Evolutionary conservation across 2,329 filamentous ascomycete species (phyloP), one percentile per base, ranked within the genome.

Genomic region (Oidium heveae): DNA sequence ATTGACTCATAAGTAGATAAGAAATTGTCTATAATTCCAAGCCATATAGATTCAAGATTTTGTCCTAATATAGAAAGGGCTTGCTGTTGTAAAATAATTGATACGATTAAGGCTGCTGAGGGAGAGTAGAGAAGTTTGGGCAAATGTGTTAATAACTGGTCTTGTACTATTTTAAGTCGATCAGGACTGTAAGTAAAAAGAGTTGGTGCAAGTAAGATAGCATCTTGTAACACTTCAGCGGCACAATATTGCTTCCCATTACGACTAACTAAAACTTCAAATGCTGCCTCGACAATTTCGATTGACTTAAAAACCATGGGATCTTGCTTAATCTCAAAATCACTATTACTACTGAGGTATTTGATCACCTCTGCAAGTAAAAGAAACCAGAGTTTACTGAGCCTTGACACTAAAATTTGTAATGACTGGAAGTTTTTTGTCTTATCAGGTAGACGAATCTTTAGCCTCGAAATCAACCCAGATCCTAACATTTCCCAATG

Each of bases 391-490:
- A 84, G 79, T 49, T 72, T 70, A 0, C 80, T 80, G 61, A 83
- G 75, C 7, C 79, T 72, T 10, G 77, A 75, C 28, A 94, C 43
- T 15, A 71, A 70, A 53, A 77, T 73, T 64, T 94, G 86, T 0
- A 86, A 93, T 44, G 73, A 72, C 28, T 76, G 73, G 60, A 84
- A 84, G 18, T 86, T 83, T 58, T 82, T 82, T 0, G 86, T 87
- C 55, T 89, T 79, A 63, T 89, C 86, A 0, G 88, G 86, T 5
- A 85, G 73, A 0, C 86, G 93, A 6, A 77, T 76, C 54, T 79
- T 80, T 55, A 94, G 79, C 39, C 75, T 73, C 34, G 77, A 71
- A 28, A 80, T 70, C n/a, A 94, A 68, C 0, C 72, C 65, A 0
- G 75, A 68, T 0, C 77, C 75, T n/a, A 86, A 66, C 1, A 69